Evolutionary conservation across 768 basidiomycete genomes (phyloP).

Genomic region (Xerocomellus intermedius): DNA sequence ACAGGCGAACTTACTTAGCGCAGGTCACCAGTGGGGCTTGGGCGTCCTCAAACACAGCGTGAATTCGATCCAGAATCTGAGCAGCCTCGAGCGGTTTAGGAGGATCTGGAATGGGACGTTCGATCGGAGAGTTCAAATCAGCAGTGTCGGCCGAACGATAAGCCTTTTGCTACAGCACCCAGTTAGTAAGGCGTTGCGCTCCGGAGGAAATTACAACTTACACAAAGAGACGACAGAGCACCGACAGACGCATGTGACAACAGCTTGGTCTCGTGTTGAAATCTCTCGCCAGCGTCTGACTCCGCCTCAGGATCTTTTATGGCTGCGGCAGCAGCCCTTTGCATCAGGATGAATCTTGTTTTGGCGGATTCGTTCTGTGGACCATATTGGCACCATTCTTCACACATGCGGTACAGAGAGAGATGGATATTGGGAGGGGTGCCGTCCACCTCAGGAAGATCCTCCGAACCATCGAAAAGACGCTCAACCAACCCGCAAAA

Average conservation of each 20-base stretch:
- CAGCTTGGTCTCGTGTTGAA: conserved; percentile 65
- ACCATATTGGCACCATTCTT: conserved; percentile 92
- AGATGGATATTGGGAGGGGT: conserved; percentile 74
- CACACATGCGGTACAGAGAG: conserved; percentile 78
- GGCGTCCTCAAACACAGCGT: conserved; percentile 64
- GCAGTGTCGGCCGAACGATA: conserved; percentile 64
- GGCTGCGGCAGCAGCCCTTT: conserved; percentile 57
- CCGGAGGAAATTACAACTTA: conserved; percentile 42
- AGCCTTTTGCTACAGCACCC: conserved; percentile 63
- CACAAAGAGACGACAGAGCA: conserved; percentile 83
- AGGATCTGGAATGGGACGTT: conserved; percentile 49
- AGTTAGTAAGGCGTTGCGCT: not conserved
- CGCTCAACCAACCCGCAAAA: conserved; percentile 90
- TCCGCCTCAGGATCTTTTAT: conserved; percentile 55
- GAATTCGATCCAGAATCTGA: conserved; percentile 61
- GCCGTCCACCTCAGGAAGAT: conserved; percentile 70
- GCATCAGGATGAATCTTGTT: conserved; percentile 68
- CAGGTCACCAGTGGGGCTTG: conserved; percentile 48
- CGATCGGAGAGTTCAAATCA: conserved; percentile 58
- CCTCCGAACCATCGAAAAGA: conserved; percentile 73
- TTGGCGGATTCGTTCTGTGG: conserved; percentile 70
- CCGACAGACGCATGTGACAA: conserved; percentile 84
- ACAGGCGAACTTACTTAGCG: conserved; percentile 56
- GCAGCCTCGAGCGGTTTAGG: conserved; percentile 52
- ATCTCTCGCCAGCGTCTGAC: conserved; percentile 52